These are phyloP conservation scores for Penicillium bialowiezense DNA, from an alignment of 495 filamentous ascomycete species.

Conservation along the genomic window DNA sequence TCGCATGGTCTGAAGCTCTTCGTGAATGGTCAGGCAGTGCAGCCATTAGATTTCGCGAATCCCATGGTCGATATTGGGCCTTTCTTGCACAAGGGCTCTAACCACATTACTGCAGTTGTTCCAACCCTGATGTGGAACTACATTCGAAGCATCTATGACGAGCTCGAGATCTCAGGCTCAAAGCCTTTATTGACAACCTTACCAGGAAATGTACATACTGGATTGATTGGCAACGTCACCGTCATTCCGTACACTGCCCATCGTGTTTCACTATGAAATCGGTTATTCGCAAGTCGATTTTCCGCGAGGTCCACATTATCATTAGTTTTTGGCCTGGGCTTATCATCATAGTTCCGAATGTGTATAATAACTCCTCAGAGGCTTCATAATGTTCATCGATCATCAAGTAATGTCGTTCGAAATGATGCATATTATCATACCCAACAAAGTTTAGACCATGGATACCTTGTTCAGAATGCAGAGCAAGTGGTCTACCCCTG, in stretches of 20 bases:
- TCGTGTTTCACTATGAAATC: background rate
- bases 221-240: conserved; percentile 10
- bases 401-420: too few species aligned
- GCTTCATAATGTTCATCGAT: too few species aligned
- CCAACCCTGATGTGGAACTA: conserved; percentile 26
- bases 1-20: conserved; percentile 10
- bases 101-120: conserved; percentile 8
- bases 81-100: conserved; percentile 15
- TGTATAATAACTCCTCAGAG: too few species aligned
- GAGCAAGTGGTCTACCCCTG: too few species aligned
- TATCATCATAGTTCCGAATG: too few species aligned
- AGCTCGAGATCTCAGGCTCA: conserved; percentile 1
- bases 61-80: conserved; percentile 14
- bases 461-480: too few species aligned
- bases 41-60: conserved; percentile 16
- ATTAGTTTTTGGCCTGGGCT: too few species aligned
- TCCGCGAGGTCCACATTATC: too few species aligned
- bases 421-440: too few species aligned
- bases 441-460: too few species aligned
- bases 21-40: conserved; percentile 13
- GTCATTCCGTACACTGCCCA: background rate
- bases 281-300: background rate
- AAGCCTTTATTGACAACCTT: background rate
- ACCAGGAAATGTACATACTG: conserved; percentile 2
- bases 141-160: conserved; percentile 14